These are phyloP conservation scores for Populus simonii DNA, from an alignment of 345 rosid species.

Conservation along the genomic window DNA sequence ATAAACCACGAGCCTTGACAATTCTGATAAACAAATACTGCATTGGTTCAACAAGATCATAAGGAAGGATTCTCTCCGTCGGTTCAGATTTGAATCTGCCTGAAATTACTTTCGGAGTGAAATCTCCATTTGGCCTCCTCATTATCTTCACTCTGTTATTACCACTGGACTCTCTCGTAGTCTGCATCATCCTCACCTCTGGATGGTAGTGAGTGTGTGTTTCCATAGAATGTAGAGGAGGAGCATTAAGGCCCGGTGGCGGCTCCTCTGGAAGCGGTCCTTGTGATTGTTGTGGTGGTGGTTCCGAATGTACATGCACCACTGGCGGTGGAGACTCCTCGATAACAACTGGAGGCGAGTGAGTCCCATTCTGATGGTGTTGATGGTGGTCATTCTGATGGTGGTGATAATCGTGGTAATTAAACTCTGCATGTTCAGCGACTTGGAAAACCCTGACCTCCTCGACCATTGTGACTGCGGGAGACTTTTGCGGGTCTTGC, in stretches of 20 bases:
- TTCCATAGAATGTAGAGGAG: background rate
- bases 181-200: constrained; percentile 76
- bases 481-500: constrained; percentile 29
- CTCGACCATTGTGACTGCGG: constrained; percentile 45
- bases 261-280: constrained; percentile 23
- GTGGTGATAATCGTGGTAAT: constrained; percentile 18
- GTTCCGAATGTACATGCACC: constrained; percentile 11
- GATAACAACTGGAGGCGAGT: constrained; percentile 50
- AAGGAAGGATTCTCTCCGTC: constrained; percentile 53
- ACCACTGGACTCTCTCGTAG: constrained; percentile 18
- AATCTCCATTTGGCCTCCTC: constrained; percentile 59
- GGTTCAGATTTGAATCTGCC: constrained; percentile 31
- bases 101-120: constrained; percentile 64
- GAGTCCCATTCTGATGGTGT: constrained; percentile 20
- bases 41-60: constrained; percentile 88
- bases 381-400: background rate
- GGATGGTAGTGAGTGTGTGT: constrained; percentile 34
- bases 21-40: constrained; percentile 71
- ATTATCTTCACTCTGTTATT: constrained; percentile 59
- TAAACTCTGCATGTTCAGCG: constrained; percentile 31
- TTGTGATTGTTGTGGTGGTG: constrained; percentile 3
- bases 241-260: constrained; percentile 5
- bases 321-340: constrained; percentile 57
- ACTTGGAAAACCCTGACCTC: constrained; percentile 55
- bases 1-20: constrained; percentile 71